These are phyloP conservation scores for Emergomyces africanus DNA, from an alignment of 2,329 filamentous ascomycete genomes.

Conservation along the genomic window DNA sequence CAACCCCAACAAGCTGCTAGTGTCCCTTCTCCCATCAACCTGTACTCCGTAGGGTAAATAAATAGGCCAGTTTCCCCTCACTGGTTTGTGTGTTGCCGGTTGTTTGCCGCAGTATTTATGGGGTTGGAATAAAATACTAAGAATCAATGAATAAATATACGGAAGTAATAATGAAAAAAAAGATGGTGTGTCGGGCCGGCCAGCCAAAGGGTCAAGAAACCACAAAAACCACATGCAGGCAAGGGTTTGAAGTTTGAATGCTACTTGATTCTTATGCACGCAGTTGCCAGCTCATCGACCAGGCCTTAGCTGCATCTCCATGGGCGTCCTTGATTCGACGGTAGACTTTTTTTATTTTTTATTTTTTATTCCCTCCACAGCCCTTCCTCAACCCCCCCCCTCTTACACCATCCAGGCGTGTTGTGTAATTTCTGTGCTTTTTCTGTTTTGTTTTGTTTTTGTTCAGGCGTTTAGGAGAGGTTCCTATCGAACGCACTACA, in stretches of 20 bases:
- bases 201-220: not conserved
- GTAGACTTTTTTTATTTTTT: not conserved
- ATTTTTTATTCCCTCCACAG: too few species aligned
- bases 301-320: not conserved
- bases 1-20: too few species aligned
- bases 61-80: too few species aligned
- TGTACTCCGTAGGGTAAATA: too few species aligned
- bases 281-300: conserved; percentile 16
- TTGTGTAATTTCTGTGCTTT: not conserved
- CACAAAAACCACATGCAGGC: not conserved
- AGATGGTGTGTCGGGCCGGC: not conserved
- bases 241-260: too few species aligned
- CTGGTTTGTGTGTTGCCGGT: too few species aligned
- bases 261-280: conserved; percentile 8
- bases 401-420: not conserved
- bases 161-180: not conserved
- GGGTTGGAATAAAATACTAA: not conserved
- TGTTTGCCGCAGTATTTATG: too few species aligned
- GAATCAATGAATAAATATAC: too few species aligned
- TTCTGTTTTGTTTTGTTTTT: not conserved
- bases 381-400: not conserved
- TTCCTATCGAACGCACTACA: too few species aligned
- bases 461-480: too few species aligned
- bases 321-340: not conserved
- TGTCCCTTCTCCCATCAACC: too few species aligned